Conservation (phyloP, 1,284 basidiomycete species). For the Exobasidium rhododendri region DNA sequence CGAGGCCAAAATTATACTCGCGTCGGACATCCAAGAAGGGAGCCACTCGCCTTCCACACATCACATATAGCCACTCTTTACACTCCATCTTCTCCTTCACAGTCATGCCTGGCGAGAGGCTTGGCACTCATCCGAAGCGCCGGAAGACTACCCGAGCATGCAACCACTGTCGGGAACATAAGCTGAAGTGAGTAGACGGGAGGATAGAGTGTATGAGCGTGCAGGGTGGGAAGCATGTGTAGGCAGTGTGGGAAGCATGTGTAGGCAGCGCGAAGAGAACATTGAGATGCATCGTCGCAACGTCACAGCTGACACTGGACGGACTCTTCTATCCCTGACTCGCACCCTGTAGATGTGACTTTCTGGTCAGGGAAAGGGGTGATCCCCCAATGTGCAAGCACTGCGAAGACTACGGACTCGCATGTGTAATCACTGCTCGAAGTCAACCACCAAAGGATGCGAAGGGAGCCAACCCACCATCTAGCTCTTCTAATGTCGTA, state of each 20-base stretch:
- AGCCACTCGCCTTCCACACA: too few species aligned
- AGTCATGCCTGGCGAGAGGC: background rate
- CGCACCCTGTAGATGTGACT: background rate
- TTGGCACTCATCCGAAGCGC: background rate
- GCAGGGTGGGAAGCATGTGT: background rate
- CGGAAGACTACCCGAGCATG: conserved; percentile 2
- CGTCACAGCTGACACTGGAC: too few species aligned
- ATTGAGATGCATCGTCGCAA: too few species aligned
- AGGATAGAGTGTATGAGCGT: background rate
- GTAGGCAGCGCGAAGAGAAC: too few species aligned
- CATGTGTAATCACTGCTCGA: background rate
- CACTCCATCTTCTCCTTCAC: too few species aligned
- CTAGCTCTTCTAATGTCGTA: too few species aligned
- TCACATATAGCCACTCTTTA: too few species aligned
- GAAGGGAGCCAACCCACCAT: too few species aligned
- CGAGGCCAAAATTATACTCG: too few species aligned
- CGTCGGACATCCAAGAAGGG: too few species aligned
- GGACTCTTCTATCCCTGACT: background rate
- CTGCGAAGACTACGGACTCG: background rate
- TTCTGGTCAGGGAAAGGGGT: background rate
- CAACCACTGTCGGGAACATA: conserved; percentile 2
- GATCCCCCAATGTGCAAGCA: conserved; percentile 2
- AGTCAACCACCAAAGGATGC: too few species aligned
- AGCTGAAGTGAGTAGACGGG: background rate
- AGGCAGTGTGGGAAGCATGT: background rate